phyloP scores from a whole-genome alignment of 208 protist genomes.

The Leishmania arabica region DNA sequence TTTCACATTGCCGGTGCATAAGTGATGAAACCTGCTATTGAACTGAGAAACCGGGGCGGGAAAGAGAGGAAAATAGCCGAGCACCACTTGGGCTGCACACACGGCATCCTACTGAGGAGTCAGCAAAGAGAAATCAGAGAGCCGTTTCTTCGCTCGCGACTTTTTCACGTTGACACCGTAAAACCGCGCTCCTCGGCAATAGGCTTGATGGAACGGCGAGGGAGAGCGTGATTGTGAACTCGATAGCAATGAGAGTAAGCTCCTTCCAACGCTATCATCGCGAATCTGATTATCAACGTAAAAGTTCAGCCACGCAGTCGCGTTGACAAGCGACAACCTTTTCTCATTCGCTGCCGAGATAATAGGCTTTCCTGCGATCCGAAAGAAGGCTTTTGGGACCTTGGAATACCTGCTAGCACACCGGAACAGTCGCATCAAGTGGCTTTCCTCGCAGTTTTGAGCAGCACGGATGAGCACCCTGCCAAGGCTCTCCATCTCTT shows the following conservation, averaged over 20 bases:
- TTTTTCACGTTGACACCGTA: constrained; percentile 22
- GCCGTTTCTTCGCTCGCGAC: neutral
- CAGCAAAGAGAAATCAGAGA: constrained; percentile 4
- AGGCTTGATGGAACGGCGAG: constrained; percentile 8
- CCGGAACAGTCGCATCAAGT: constrained; percentile 67
- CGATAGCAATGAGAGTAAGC: constrained; percentile 30
- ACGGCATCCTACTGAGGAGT: neutral
- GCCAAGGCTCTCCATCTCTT: constrained; percentile 45
- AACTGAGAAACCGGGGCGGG: constrained; percentile 4
- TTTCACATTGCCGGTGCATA: neutral
- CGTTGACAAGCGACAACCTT: constrained; percentile 48
- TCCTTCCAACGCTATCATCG: constrained; percentile 72
- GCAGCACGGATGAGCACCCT: constrained; percentile 31
- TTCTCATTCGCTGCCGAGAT: constrained; percentile 24
- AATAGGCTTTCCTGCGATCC: constrained; percentile 56
- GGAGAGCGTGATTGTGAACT: neutral
- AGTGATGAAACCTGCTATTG: neutral
- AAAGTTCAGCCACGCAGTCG: constrained; percentile 63
- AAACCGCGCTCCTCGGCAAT: constrained; percentile 27
- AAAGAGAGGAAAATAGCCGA: constrained; percentile 7
- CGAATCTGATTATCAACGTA: constrained; percentile 57
- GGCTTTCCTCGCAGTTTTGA: constrained; percentile 41
- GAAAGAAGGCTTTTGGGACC: constrained; percentile 60
- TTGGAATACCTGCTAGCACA: constrained; percentile 24
- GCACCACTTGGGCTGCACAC: neutral